Evolutionary conservation across 768 basidiomycete genomes (phyloP).

Genomic region (Lactifluus subvellereus): DNA sequence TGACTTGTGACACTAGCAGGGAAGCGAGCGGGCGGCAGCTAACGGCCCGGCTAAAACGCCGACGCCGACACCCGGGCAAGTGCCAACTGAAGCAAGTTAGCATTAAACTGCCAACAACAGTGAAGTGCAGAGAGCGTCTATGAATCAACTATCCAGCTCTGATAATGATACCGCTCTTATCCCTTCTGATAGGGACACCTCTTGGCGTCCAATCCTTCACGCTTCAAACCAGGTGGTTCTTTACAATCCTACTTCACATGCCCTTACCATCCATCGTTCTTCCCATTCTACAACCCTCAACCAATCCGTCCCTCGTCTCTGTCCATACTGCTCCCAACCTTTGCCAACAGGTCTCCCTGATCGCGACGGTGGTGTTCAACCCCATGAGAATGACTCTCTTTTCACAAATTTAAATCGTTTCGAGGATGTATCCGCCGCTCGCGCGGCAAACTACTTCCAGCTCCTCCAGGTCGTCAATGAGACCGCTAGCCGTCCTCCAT

Average conservation of each 20-base stretch:
- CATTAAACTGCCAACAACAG: too few species aligned
- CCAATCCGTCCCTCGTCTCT: constrained; percentile 30
- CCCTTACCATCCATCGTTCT: constrained; percentile 53
- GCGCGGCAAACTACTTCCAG: constrained; percentile 77
- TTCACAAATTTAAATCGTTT: constrained; percentile 14
- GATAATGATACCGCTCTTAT: constrained; percentile 21
- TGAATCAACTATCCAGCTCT: neutral
- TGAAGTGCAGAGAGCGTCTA: neutral
- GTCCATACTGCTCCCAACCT: constrained; percentile 71
- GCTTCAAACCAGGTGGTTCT: constrained; percentile 83
- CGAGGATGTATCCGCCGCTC: constrained; percentile 32
- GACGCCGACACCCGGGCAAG: too few species aligned
- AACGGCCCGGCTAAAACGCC: too few species aligned
- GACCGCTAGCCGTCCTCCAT: constrained; percentile 45
- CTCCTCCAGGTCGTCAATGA: constrained; percentile 70
- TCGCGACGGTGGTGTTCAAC: constrained; percentile 28
- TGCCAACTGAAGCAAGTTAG: too few species aligned
- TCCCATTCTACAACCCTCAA: constrained; percentile 9
- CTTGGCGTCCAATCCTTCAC: constrained; percentile 79
- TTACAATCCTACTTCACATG: constrained; percentile 82
- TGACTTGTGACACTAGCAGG: too few species aligned
- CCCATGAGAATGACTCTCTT: constrained; percentile 30
- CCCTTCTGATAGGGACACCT: constrained; percentile 26
- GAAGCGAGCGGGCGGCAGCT: too few species aligned
- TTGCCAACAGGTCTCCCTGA: constrained; percentile 36